Evolutionary conservation across 805 yeast species (phyloP).

Genomic region (Candida coquimbonensis): DNA sequence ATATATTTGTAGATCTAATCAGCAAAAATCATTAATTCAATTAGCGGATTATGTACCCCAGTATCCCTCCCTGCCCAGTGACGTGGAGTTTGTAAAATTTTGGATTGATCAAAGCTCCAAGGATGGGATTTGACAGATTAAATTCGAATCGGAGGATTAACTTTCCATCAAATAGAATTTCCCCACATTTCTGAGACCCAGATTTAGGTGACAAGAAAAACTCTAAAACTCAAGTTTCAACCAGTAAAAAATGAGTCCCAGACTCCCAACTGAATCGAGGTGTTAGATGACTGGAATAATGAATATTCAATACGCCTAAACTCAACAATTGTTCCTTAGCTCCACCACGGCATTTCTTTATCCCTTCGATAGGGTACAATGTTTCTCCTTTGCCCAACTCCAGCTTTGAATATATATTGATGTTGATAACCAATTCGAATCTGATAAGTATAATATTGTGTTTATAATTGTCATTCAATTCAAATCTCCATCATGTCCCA

Average conservation of each 20-base stretch:
- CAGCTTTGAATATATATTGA: neutral
- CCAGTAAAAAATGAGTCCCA: neutral
- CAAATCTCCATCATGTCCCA: conserved; percentile 1
- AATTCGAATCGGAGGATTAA: neutral
- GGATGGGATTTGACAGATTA: neutral
- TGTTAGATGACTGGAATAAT: no score
- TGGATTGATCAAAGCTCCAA: no score
- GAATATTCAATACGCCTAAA: no score
- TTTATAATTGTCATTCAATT: neutral
- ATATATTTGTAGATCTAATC: neutral
- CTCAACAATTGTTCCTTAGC: neutral
- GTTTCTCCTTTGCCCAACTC: neutral
- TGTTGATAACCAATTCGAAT: neutral
- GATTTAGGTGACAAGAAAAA: neutral
- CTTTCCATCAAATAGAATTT: neutral
- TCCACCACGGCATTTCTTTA: neutral
- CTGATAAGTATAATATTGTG: neutral
- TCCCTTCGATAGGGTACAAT: neutral
- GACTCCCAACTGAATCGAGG: no score
- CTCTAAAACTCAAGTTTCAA: neutral
- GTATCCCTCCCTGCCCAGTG: neutral
- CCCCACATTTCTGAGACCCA: neutral
- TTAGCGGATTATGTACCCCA: neutral
- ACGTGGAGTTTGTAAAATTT: neutral
- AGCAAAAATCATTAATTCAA: neutral